phyloP scores from a whole-genome alignment of 2,329 filamentous ascomycete genomes.

The Hypoxylon sp. region DNA sequence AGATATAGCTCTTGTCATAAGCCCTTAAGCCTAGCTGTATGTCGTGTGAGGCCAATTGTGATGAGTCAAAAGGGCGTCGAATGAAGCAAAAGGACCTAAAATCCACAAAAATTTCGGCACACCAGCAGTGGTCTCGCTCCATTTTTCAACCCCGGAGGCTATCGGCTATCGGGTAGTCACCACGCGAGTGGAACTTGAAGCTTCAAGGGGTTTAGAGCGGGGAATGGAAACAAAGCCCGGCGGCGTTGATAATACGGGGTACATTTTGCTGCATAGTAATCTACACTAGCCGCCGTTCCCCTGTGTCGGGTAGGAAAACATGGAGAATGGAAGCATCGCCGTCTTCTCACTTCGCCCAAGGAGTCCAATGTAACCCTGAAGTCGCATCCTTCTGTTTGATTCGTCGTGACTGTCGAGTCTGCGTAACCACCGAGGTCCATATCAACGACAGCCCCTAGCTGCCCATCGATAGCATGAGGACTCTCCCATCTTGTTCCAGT shows the following conservation, averaged over 20 bases:
- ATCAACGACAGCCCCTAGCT: not conserved
- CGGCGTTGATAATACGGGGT: constrained; percentile 12
- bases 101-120: not conserved
- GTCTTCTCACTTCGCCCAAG: not conserved
- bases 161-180: constrained; percentile 32
- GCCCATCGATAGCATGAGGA: not conserved
- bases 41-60: not conserved
- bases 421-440: not conserved
- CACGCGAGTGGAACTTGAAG: constrained; percentile 10
- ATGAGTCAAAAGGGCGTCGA: constrained; percentile 27
- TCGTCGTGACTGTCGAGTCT: constrained; percentile 3
- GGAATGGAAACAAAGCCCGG: constrained; percentile 15
- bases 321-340: constrained; percentile 13
- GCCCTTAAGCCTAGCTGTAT: constrained; percentile 1
- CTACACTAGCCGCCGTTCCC: not conserved
- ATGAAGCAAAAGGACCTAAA: constrained; percentile 4
- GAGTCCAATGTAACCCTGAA: constrained; percentile 12
- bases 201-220: constrained; percentile 31
- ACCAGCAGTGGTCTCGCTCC: constrained; percentile 4
- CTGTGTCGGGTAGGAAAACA: constrained; percentile 28
- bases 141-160: constrained; percentile 6
- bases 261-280: not conserved
- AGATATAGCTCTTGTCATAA: constrained; percentile 18
- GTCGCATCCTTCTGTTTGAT: constrained; percentile 14
- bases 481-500: constrained; percentile 2